Base-by-base conservation (phyloP, 2,329 filamentous ascomycete genomes). In the Plectosphaerella sp. region DNA sequence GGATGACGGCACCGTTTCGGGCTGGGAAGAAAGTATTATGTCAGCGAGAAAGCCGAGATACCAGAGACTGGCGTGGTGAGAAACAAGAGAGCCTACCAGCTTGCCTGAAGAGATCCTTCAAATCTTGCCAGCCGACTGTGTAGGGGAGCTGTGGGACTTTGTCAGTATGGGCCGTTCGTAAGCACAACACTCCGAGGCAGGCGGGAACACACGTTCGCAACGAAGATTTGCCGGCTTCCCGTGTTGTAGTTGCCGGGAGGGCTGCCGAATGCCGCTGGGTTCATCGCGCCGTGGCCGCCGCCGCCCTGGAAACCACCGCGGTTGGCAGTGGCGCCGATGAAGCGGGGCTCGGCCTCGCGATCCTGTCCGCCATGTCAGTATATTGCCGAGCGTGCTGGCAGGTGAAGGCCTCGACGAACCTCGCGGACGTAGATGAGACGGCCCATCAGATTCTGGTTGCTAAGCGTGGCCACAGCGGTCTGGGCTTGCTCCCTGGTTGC, bases 391-490 rank as follows among this genome's bases (percentile, higher is more conserved):
- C 49, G 46, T 18, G 49, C 56, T 11, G 3, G 12, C 35, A 12
- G 25, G 14, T 37, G 36, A 51, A 24, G 41, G 12, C 6, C 7
- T 9, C 20, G 48, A 67, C 77, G 64, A 81, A 95, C 92, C 83
- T 99, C 94, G 75, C 94, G 89, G 71, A 99, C 94, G 72, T 99
- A 99, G 70, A 99, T 91, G 64, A 99, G 88, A 72, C 94, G 87
- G 55, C 94, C 94, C 93, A 97, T 97, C 56, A 99, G 80, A 72
- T 95, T 97, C 75, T 97, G 93, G 79, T 99, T 99, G 84, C 92
- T 97, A 75, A 99, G 89, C 69, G 91, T 94, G 73, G 89, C 87
- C 77, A 99, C 94, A 68, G 94, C 94, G 73, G 91, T 88, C 75
- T 97, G 94, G 70, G 94, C 94, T 88, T 99, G 91, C 69, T 99